Conservation (phyloP, 176 grass and related monocot genomes). For the Aegilops longissima region DNA sequence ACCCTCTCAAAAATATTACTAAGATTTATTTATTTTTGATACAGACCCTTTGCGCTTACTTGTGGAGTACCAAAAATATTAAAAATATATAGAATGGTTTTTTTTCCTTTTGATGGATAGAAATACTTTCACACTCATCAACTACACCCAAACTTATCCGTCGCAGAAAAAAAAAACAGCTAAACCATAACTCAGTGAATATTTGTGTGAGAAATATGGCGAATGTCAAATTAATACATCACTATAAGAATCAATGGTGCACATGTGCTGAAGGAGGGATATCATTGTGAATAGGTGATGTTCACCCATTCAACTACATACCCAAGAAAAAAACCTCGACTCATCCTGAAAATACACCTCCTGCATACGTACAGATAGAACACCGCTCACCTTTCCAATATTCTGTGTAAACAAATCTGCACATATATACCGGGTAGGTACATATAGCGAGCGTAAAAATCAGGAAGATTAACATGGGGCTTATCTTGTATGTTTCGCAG, state of each 20-base stretch:
- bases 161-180: too few relatives aligned
- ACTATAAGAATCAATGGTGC: neutral
- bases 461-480: neutral
- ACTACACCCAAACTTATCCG: neutral
- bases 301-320: neutral
- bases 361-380: neutral
- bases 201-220: neutral
- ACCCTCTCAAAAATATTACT: too few relatives aligned
- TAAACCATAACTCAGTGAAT: neutral
- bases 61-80: neutral
- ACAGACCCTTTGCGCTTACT: neutral
- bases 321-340: neutral
- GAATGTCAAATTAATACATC: neutral
- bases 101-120: neutral
- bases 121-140: neutral
- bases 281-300: neutral
- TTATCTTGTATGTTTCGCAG: neutral
- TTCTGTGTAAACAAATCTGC: too few relatives aligned
- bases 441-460: neutral
- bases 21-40: neutral
- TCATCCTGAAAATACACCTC: neutral
- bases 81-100: neutral
- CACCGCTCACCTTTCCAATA: too few relatives aligned
- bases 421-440: neutral
- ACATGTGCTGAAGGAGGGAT: neutral